Evolutionary conservation across 768 basidiomycete species (phyloP).

Genomic region (Boletus patriciae): DNA sequence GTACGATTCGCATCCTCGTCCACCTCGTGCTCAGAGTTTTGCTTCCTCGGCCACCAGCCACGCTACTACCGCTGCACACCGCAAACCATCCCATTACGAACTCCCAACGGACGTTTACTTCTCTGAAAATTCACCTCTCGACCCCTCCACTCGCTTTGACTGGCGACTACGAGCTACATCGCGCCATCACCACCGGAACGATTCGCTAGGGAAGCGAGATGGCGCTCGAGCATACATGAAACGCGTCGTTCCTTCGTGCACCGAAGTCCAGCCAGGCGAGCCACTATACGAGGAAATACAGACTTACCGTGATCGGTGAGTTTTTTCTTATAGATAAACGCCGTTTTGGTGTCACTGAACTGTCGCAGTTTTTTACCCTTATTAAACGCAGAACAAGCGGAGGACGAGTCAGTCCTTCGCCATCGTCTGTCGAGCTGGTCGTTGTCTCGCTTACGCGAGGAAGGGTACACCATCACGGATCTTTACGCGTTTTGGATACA

Average conservation of each 20-base stretch:
- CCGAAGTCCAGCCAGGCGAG: constrained; percentile 37
- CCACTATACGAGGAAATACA: constrained; percentile 51
- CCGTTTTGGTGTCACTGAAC: not conserved
- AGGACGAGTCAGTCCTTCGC: constrained; percentile 57
- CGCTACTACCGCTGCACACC: constrained; percentile 7
- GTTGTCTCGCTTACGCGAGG: constrained; percentile 54
- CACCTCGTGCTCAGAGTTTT: constrained; percentile 9
- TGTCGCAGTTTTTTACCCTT: constrained; percentile 47
- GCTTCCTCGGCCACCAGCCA: constrained; percentile 12
- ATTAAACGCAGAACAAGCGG: constrained; percentile 58
- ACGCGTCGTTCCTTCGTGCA: constrained; percentile 40
- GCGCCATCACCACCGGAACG: constrained; percentile 27
- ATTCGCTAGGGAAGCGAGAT: constrained; percentile 8
- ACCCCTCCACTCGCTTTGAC: constrained; percentile 46
- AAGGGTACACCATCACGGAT: constrained; percentile 71
- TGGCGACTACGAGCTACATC: constrained; percentile 61
- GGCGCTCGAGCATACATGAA: constrained; percentile 31
- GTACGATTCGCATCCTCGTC: not conserved
- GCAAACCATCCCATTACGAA: constrained; percentile 18
- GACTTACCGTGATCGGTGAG: constrained; percentile 56
- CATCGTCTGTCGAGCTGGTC: constrained; percentile 72
- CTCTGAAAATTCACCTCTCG: constrained; percentile 30
- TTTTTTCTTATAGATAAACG: not conserved
- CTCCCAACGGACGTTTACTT: constrained; percentile 32
- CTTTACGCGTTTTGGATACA: constrained; percentile 70